Evolutionary conservation across 495 filamentous ascomycete genomes (phyloP).

Genomic region (Hypoxylon fragiforme): DNA sequence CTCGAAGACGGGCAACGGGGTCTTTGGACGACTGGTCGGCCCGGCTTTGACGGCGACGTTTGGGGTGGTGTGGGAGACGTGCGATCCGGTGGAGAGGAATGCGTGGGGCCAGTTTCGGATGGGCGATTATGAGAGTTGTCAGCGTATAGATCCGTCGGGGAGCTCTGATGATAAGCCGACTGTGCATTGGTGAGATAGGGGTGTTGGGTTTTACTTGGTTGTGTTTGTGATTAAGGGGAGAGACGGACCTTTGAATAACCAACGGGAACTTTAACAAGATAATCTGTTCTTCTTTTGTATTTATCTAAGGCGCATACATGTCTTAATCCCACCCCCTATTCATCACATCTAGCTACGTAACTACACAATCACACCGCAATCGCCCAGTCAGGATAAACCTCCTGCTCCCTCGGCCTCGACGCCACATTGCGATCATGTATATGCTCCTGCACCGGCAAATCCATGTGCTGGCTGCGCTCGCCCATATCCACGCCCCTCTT

Average conservation of each 20-base stretch:
- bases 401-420: conserved; percentile 35
- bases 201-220: background rate
- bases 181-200: conserved; percentile 23
- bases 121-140: conserved; percentile 26
- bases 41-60: conserved; percentile 22
- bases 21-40: conserved; percentile 18
- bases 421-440: conserved; percentile 42
- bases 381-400: conserved; percentile 41
- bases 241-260: background rate
- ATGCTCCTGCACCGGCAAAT: conserved; percentile 40
- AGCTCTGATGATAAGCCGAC: conserved; percentile 11
- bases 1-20: conserved; percentile 17
- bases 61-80: conserved; percentile 22
- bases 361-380: conserved; percentile 17
- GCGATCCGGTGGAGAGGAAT: conserved; percentile 21
- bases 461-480: conserved; percentile 49
- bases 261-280: too few relatives aligned
- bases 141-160: conserved; percentile 4
- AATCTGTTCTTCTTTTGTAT: too few relatives aligned
- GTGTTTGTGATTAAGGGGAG: background rate
- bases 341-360: too few relatives aligned
- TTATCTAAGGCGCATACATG: background rate
- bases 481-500: conserved; percentile 52
- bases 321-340: background rate
- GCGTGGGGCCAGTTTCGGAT: conserved; percentile 27